A percentile compares a stretch with the other conserved stretches of the same genome.
Conservation (phyloP, 768 basidiomycete species). For the Leucocoprinus leucothites region DNA sequence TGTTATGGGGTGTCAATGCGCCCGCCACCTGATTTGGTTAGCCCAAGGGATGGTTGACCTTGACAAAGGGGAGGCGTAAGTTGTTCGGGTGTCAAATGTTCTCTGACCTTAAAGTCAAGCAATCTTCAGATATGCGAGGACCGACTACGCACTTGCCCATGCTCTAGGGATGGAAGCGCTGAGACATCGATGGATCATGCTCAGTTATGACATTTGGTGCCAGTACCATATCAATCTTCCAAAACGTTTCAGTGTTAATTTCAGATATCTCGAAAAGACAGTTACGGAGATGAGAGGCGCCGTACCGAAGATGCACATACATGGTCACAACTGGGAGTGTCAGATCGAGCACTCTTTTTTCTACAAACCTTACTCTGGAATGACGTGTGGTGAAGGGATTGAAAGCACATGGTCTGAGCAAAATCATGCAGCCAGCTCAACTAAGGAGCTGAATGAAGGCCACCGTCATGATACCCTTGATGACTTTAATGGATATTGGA, state of each 20-base stretch:
- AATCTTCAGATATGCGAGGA: background rate
- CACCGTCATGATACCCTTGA: too few species aligned
- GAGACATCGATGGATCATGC: slow-evolving; percentile 14
- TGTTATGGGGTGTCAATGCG: too few species aligned
- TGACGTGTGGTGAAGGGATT: slow-evolving; percentile 26
- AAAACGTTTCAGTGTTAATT: background rate
- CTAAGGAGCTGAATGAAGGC: too few species aligned
- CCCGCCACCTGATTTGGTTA: too few species aligned
- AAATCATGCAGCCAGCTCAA: too few species aligned
- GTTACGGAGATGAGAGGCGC: slow-evolving; percentile 13
- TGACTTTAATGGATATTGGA: too few species aligned
- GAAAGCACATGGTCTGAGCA: slow-evolving; percentile 20
- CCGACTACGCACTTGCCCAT: background rate
- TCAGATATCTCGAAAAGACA: too few species aligned
- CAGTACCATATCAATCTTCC: background rate
- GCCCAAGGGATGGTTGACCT: too few species aligned
- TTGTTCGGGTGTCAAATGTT: too few species aligned
- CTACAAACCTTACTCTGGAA: slow-evolving; percentile 20
- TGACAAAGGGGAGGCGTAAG: too few species aligned
- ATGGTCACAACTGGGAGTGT: slow-evolving; percentile 22
- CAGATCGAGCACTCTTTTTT: slow-evolving; percentile 22
- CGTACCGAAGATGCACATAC: slow-evolving; percentile 28
- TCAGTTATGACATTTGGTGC: slow-evolving; percentile 30
- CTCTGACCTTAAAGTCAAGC: too few species aligned
- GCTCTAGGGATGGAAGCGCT: background rate